Conservation (phyloP, 192 early-diverging fungal species). For the Entrophospora sp. region DNA sequence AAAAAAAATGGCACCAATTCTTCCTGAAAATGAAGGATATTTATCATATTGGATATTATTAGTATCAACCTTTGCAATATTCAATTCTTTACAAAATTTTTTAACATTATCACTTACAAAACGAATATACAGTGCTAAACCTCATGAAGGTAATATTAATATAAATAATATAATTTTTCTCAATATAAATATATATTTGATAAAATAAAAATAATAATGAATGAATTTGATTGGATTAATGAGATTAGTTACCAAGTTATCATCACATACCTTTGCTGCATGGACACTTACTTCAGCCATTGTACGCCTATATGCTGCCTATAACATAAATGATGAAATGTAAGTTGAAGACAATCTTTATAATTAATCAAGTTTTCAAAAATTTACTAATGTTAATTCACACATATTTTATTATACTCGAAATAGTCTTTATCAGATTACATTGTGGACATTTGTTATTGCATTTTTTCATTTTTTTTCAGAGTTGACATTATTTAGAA, state of each 20-base stretch:
- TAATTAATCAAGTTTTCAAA: neutral
- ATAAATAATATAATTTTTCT: neutral
- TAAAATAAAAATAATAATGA: neutral
- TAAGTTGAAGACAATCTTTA: too few relatives aligned
- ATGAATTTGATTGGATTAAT: conserved; percentile 1
- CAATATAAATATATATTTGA: too few relatives aligned
- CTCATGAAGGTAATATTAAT: conserved; percentile 50
- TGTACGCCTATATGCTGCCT: conserved; percentile 79
- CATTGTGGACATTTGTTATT: conserved; percentile 61
- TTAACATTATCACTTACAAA: conserved; percentile 65
- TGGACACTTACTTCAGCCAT: conserved; percentile 81
- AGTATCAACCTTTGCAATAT: neutral
- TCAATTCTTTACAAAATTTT: conserved; percentile 77
- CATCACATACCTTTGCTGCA: conserved; percentile 73
- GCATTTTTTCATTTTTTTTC: conserved; percentile 60
- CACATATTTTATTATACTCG: too few relatives aligned
- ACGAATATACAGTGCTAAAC: conserved; percentile 62
- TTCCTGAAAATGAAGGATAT: neutral
- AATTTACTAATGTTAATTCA: neutral
- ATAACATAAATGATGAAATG: conserved; percentile 65
- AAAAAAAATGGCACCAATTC: neutral
- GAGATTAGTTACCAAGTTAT: conserved; percentile 70
- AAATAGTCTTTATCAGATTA: conserved; percentile 43
- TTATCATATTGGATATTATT: conserved; percentile 2
- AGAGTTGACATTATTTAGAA: conserved; percentile 57